Evolutionary conservation across 176 grass and related monocot genomes (phyloP), one percentile per base, ranked within the genome.

Genomic region (Eleusine indica): DNA sequence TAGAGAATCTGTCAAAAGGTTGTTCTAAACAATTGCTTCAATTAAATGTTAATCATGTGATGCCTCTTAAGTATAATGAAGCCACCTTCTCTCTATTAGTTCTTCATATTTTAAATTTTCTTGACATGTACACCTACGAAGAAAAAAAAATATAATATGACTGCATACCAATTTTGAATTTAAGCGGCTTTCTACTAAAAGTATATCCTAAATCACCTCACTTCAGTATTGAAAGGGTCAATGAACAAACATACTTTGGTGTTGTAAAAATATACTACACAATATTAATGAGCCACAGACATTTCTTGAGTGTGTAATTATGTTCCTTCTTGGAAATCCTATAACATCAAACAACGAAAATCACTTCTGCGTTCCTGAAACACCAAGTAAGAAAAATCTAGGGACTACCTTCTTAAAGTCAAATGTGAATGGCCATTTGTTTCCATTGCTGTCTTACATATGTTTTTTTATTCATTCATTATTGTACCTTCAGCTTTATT

Each of bases 381-480:
- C 41, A 32, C 7, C 43, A 35, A 46, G 32, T 67, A 66, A 38
- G 3, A 40, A 58, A 74, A 74, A 21, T 52, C 28, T n/a, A 56
- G 53, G 32, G 43, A 71, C 0, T 38, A 35, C 12, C 68, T 43
- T 29, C 39, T 79, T 68, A 43, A 64, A 74, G 40, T 39, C 21
- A 41, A 62, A 64, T 9, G 44, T 54, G 29, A 32, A 38, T 49
- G 42, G 14, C 17, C 10, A 63, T 30, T 61, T 54, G 60, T 4
- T 54, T 79, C 29, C 38, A 10, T 83, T 66, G 74, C 9, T 73
- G 29, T 43, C 39, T 79, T 48, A 29, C 18, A 58, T 66, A 29
- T 60, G 7, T 66, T 16, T 65, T 88, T 68, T 74, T 42, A 21
- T 60, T 88, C 68, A 51, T 29, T 22, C 17, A 62, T 70, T 89